phyloP scores from a whole-genome alignment of 2,329 filamentous ascomycete species.

The Chrysoporthe austroafricana region DNA sequence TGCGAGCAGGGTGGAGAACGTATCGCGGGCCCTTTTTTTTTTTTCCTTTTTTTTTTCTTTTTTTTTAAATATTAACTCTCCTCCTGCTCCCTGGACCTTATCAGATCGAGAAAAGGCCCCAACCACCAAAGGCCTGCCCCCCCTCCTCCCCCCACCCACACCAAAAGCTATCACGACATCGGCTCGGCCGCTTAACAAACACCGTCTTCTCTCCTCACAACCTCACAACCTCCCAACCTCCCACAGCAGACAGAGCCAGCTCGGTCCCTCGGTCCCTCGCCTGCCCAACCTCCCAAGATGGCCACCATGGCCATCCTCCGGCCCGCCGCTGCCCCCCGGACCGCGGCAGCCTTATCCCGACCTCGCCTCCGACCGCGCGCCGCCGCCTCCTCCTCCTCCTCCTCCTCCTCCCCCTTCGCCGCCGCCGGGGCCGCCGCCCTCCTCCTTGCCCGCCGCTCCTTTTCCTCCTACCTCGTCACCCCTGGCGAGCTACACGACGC shows the following conservation, averaged over 20 bases:
- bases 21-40: not conserved
- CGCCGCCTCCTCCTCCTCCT: not conserved
- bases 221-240: not conserved
- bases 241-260: no score
- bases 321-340: constrained; percentile 43
- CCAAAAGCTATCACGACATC: constrained; percentile 21
- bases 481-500: constrained; percentile 82
- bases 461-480: constrained; percentile 82
- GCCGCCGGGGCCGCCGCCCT: constrained; percentile 21
- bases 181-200: not conserved
- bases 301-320: constrained; percentile 47
- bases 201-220: not conserved
- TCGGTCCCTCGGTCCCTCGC: no score
- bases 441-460: constrained; percentile 44
- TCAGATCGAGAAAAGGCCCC: no score
- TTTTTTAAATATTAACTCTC: not conserved
- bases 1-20: not conserved
- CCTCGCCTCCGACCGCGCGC: constrained; percentile 36
- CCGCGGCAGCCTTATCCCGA: constrained; percentile 10
- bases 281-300: constrained; percentile 40
- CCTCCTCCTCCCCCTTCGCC: constrained; percentile 27
- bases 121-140: no score
- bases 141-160: no score
- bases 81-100: not conserved
- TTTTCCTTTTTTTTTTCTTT: not conserved